A percentile compares a stretch with the other conserved stretches of the same genome.
These are phyloP conservation scores for Coemansia brasiliensis DNA, from an alignment of 192 early-diverging fungal genomes.

Conservation along the genomic window DNA sequence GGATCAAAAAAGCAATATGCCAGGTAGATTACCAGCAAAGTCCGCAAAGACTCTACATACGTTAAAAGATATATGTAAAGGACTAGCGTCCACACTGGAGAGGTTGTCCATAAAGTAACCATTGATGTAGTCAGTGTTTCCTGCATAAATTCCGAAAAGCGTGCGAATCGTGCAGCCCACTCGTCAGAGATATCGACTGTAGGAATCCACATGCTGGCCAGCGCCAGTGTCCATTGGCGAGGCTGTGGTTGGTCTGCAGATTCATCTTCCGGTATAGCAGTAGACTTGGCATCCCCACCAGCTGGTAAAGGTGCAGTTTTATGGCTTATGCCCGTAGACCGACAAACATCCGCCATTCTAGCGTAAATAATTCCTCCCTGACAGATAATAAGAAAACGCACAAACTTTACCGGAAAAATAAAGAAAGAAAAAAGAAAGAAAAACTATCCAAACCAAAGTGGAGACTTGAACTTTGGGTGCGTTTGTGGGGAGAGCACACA, in stretches of 20 bases:
- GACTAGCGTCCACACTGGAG: slow-evolving; percentile 38
- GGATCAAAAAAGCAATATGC: slow-evolving; percentile 75
- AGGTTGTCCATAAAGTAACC: slow-evolving; percentile 44
- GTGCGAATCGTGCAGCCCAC: slow-evolving; percentile 18
- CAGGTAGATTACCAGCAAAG: slow-evolving; percentile 69
- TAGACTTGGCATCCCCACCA: no score
- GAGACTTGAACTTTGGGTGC: neutral
- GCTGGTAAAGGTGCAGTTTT: no score
- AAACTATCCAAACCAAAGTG: no score
- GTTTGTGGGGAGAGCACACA: neutral
- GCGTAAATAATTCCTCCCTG: neutral
- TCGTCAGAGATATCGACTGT: slow-evolving; percentile 19
- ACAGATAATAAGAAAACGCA: neutral
- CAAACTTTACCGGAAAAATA: no score
- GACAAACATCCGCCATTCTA: no score
- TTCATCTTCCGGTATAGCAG: no score
- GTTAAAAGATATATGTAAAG: slow-evolving; percentile 67
- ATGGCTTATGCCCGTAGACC: no score
- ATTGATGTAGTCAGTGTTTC: slow-evolving; percentile 40
- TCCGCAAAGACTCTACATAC: slow-evolving; percentile 55
- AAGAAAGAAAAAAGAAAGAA: neutral
- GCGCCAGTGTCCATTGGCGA: slow-evolving; percentile 6
- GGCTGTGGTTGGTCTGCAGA: neutral
- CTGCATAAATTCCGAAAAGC: slow-evolving; percentile 20
- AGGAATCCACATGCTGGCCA: slow-evolving; percentile 13